Base-by-base conservation (phyloP, 2,329 filamentous ascomycete genomes). In the Ceratocystis ficicola region DNA sequence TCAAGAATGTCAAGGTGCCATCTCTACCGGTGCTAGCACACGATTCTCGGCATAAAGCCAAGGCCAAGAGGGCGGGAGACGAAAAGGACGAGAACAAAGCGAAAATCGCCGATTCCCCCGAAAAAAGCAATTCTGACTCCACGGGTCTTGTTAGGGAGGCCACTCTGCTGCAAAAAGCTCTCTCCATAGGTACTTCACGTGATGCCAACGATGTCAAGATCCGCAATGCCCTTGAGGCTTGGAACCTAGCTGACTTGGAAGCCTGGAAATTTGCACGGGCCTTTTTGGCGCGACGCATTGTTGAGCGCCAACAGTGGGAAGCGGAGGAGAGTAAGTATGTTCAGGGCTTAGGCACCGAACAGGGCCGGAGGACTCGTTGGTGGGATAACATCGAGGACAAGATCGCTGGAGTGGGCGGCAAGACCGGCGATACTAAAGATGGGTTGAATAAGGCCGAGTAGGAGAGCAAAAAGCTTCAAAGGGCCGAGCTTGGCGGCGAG, bases 251-350 rank as follows among this genome's bases (percentile, higher is more conserved):
- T 0, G 89, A 93, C 71, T 86, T 85, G 0, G 88, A 93, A 74
- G 84, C 85, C 1, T 93, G 88, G 88, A 83, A 83, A 71, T 92
- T 92, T 72, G 81, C 85, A 4, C 77, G 85, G 46, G 87, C 88
- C 0, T 90, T 82, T 69, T 76, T 85, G 63, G 87, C 86, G 20
- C 76, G 87, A 46, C 77, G 81, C 52, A 76, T 79, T 30, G 77
- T 86, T 59, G 87, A 90, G 77, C 77, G 87, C 66, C 73, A 78
- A 70, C 78, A 81, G 71, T 92, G 87, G 86, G 86, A 89, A 72
- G 81, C 86, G 68, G 82, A 87, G 68, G 86, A 90, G 76, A 80
- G 80, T 69, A 81, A 78, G 70, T 90, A 83, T 72, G 82, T 80
- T 1, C 83, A 83, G 7, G 84, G 84, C 22, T 81, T 82, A n/a